A percentile compares a stretch with the other conserved stretches of the same genome.
Conservation (phyloP, 441 rosid species). For the Dalechampia spathulata region DNA sequence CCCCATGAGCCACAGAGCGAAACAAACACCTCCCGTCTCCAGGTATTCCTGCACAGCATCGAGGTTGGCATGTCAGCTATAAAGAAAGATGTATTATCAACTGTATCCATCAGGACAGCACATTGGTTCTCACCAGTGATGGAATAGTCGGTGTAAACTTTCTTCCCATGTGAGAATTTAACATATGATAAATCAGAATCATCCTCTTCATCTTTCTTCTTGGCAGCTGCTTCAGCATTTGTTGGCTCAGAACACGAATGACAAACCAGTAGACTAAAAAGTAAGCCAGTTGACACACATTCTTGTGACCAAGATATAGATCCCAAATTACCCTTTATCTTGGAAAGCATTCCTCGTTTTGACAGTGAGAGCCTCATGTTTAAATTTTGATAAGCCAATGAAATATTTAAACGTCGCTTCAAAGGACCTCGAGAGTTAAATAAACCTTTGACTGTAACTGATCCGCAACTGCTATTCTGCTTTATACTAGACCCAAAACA, state of each 20-base stretch:
- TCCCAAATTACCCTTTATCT: slow-evolving; percentile 35
- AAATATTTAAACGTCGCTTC: slow-evolving; percentile 39
- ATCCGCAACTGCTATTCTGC: slow-evolving; percentile 22
- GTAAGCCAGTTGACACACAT: slow-evolving; percentile 38
- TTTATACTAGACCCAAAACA: slow-evolving; percentile 22
- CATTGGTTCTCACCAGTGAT: slow-evolving; percentile 49
- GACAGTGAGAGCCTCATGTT: slow-evolving; percentile 38
- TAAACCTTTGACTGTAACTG: slow-evolving; percentile 32
- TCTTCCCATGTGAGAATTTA: slow-evolving; percentile 54
- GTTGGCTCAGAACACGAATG: slow-evolving; percentile 50
- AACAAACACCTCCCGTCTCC: slow-evolving; percentile 97
- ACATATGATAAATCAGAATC: slow-evolving; percentile 22
- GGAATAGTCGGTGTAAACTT: slow-evolving; percentile 68
- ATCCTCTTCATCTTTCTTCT: slow-evolving; percentile 27
- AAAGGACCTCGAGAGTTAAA: slow-evolving; percentile 21
- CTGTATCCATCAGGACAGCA: background rate
- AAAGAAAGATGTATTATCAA: background rate
- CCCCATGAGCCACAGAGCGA: slow-evolving; percentile 84
- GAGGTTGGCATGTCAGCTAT: slow-evolving; percentile 1
- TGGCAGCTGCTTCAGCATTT: slow-evolving; percentile 46
- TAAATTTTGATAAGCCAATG: slow-evolving; percentile 32
- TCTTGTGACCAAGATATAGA: slow-evolving; percentile 35
- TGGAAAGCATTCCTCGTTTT: slow-evolving; percentile 27
- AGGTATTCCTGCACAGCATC: slow-evolving; percentile 57
- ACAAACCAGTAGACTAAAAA: slow-evolving; percentile 62